Percentiles rank a stretch among this genome's conserved stretches.
Evolutionary conservation across 495 filamentous ascomycete genomes (phyloP).

Genomic region (Pseudevernia furfuracea): DNA sequence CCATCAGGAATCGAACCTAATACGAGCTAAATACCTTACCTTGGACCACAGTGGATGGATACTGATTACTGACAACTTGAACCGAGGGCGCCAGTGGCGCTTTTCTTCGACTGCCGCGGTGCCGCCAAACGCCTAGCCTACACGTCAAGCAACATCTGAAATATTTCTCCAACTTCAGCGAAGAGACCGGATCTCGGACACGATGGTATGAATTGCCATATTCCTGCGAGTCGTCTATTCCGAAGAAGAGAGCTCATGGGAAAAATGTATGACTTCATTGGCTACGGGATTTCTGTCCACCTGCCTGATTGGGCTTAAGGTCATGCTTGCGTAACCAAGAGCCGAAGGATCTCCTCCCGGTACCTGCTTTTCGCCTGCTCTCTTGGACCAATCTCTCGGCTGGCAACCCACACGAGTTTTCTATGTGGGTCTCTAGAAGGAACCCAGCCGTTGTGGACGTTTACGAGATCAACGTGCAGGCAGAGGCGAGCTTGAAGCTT

Average conservation of each 20-base stretch:
- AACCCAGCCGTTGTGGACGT: background rate
- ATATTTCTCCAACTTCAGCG: no score
- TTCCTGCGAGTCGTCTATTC: background rate
- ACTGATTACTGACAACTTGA: background rate
- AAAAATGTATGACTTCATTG: background rate
- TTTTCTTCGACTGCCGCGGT: background rate
- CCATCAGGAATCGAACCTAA: no score
- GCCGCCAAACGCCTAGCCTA: background rate
- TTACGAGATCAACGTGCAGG: background rate
- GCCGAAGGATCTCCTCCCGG: background rate
- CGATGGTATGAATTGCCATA: background rate
- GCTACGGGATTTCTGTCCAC: background rate
- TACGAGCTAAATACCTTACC: no score
- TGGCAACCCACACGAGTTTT: background rate
- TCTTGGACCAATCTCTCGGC: background rate
- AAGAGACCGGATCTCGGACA: background rate
- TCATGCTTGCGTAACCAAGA: background rate
- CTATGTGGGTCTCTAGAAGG: background rate
- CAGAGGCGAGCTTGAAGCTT: background rate
- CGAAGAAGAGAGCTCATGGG: no score
- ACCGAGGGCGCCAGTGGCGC: background rate
- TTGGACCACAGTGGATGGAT: no score
- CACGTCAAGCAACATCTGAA: no score
- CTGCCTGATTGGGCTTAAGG: background rate
- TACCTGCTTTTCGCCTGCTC: background rate